Base-by-base conservation (phyloP, 2,329 filamentous ascomycete genomes). In the Colletotrichum cereale region DNA sequence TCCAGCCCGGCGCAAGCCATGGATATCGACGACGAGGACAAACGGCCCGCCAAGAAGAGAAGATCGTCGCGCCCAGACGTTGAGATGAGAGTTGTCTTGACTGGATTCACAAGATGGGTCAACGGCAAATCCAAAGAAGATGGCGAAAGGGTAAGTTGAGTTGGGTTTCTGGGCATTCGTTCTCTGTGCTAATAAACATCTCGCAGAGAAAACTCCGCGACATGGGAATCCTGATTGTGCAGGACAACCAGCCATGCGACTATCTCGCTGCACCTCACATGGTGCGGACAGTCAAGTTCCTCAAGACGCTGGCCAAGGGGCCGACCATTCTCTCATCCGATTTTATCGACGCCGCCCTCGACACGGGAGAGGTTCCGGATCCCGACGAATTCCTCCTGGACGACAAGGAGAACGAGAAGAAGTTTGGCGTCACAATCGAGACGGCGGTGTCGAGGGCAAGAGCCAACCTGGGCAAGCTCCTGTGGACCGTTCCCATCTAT, bases 251-350 rank as follows among this genome's bases (percentile, higher is more conserved):
- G 58, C 87, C 89, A 55, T 96, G 94, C 79, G 93, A 96, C 76
- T 93, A 97, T 79, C 88, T 99, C 14, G 95, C 94, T 42, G 96
- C 96, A 4, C 96, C 96, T 0, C 89, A 90, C 52, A 90, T 98
- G 73, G 89, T 98, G 42, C 92, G 96, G 47, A 99, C 96, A 0
- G 91, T 94, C 79, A 99, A 99, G 79, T 99, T 99, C 79, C 91
- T 98, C 61, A 92, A 92, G 73, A 94, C 95, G 16, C 84, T 99
- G 36, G 95, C 96, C 24, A 91, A 90, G 71, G 95, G 93, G 0
- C 94, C 95, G 0, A 87, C 89, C 1, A 89, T 98, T 53, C 88
- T 98, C 65, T 91, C 90, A 56, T 92, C 92, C 0, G 87, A 89
- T 11, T 99, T 94, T 80, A 89, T 99, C 68, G 93, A 96, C 67